These are phyloP conservation scores for Pisolithus thermaeus DNA, from an alignment of 1,284 basidiomycete species.

Conservation along the genomic window DNA sequence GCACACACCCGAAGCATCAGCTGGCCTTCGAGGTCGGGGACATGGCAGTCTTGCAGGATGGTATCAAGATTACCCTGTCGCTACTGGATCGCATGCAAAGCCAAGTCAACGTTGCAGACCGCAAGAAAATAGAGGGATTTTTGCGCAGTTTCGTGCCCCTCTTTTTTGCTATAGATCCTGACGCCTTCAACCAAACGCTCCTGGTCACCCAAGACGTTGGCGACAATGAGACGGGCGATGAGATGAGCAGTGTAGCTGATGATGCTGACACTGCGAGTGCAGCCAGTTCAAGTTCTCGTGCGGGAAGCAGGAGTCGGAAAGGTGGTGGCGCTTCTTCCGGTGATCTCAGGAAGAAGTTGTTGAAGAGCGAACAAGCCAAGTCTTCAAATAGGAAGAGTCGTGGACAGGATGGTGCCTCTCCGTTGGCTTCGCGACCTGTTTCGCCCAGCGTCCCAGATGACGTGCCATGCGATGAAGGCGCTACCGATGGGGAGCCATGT, in stretches of 20 bases:
- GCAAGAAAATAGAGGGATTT: conserved; percentile 81
- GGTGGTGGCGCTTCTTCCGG: conserved; percentile 36
- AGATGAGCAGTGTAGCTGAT: conserved; percentile 38
- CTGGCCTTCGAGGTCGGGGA: conserved; percentile 80
- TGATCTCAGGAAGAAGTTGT: conserved; percentile 65
- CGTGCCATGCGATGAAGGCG: conserved; percentile 32
- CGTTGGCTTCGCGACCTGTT: conserved; percentile 30
- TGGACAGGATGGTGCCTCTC: conserved; percentile 36
- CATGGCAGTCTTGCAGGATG: conserved; percentile 75
- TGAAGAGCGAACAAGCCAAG: conserved; percentile 77
- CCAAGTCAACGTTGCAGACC: conserved; percentile 67
- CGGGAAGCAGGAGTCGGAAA: conserved; percentile 36
- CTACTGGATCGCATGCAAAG: conserved; percentile 85
- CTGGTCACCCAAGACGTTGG: conserved; percentile 36
- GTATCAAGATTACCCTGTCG: conserved; percentile 85
- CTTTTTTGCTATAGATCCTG: conserved; percentile 67
- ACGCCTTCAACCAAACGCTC: conserved; percentile 67
- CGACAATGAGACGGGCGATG: conserved; percentile 53
- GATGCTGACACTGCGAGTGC: conserved; percentile 44
- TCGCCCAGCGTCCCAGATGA: conserved; percentile 50
- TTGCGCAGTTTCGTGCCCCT: conserved; percentile 74
- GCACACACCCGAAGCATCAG: conserved; percentile 73
- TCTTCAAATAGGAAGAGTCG: conserved; percentile 55
- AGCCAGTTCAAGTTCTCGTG: conserved; percentile 31
- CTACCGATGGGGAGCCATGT: conserved; percentile 19